Conservation (phyloP, 1,284 basidiomycete genomes). For the Rhodotorula sp. region DNA sequence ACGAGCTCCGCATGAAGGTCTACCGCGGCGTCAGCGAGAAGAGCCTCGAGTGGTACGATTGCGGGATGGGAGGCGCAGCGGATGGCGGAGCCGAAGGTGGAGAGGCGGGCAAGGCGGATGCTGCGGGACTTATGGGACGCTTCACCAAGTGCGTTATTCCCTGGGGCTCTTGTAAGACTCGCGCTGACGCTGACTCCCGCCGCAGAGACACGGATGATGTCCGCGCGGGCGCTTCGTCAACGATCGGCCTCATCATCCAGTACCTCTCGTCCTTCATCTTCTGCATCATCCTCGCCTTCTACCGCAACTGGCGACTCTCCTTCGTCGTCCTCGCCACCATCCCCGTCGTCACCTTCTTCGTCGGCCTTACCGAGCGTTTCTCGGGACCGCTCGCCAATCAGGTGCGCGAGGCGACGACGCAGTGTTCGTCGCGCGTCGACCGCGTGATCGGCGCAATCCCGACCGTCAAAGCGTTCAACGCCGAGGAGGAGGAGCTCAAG, state of each 20-base stretch:
- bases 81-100: conserved; percentile 51
- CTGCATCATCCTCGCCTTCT: conserved; percentile 76
- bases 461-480: conserved; percentile 96
- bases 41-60: conserved; percentile 83
- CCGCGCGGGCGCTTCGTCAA: conserved; percentile 73
- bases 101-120: conserved; percentile 59
- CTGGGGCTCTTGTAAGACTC: background rate
- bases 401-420: conserved; percentile 67
- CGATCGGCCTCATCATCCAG: conserved; percentile 74
- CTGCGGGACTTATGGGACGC: conserved; percentile 90
- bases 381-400: conserved; percentile 64
- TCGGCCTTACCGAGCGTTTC: conserved; percentile 65
- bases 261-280: conserved; percentile 75
- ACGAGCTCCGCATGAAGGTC: conserved; percentile 65
- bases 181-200: background rate
- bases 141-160: conserved; percentile 69
- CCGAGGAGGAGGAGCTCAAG: conserved; percentile 61
- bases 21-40: conserved; percentile 68
- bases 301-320: conserved; percentile 75
- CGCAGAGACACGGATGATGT: conserved; percentile 90
- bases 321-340: conserved; percentile 87
- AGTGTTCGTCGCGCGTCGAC: conserved; percentile 74
- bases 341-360: conserved; percentile 74
- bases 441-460: conserved; percentile 74
- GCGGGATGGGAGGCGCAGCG: conserved; percentile 66